A percentile compares a stretch with the other conserved stretches of the same genome.
These are phyloP conservation scores for Ceratobasidium sp. DNA, from an alignment of 1,284 basidiomycete genomes.

Conservation along the genomic window DNA sequence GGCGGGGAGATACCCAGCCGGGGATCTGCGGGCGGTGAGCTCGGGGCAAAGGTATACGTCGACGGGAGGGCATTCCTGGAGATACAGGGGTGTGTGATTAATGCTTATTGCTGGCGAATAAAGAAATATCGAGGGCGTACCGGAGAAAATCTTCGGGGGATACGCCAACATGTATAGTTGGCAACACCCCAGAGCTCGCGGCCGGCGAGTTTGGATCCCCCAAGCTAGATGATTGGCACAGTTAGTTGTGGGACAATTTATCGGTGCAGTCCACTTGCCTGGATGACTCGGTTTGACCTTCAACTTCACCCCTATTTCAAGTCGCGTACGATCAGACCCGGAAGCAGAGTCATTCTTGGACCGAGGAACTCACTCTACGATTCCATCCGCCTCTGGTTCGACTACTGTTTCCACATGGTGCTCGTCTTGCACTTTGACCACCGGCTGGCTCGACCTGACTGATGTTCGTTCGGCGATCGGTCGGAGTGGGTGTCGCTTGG, in stretches of 20 bases:
- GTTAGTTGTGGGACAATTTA: neutral
- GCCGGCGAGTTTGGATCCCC: slow-evolving; percentile 5
- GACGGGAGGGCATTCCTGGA: slow-evolving; percentile 10
- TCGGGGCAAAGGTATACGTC: neutral
- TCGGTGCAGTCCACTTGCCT: slow-evolving; percentile 1
- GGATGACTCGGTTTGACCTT: slow-evolving; percentile 11
- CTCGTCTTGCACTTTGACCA: slow-evolving; percentile 16
- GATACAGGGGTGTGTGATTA: neutral
- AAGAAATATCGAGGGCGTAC: slow-evolving; percentile 1
- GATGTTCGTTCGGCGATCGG: neutral
- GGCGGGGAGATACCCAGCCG: slow-evolving; percentile 7
- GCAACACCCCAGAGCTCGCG: neutral
- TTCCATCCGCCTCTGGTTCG: neutral
- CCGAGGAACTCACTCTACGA: neutral
- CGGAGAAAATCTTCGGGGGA: slow-evolving; percentile 22
- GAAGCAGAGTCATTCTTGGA: neutral
- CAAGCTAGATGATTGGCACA: neutral
- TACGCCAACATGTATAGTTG: neutral
- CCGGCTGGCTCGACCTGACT: neutral
- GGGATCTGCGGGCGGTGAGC: slow-evolving; percentile 10
- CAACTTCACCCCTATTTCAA: slow-evolving; percentile 13
- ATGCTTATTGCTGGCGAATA: neutral
- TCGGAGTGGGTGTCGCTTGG: slow-evolving; percentile 1
- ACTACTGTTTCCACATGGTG: neutral
- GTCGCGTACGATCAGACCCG: neutral